Conservation (phyloP, 2,329 filamentous ascomycete species). For the Ophiostoma piceae region DNA sequence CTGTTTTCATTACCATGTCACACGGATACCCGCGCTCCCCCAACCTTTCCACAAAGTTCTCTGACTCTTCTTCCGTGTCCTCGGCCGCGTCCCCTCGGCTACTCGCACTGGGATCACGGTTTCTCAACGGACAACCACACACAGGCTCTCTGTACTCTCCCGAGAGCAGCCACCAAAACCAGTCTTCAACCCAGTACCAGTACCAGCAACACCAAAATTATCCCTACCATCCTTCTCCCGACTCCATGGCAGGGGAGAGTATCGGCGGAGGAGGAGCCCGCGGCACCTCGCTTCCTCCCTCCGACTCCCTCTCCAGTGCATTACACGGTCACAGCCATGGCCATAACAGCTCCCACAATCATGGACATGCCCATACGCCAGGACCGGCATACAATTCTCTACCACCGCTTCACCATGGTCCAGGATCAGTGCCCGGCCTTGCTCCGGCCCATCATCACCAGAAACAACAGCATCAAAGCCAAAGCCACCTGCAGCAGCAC, state of each 20-base stretch:
- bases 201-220: slow-evolving; percentile 18
- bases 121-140: slow-evolving; percentile 15
- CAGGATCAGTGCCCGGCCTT: no score
- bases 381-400: background rate
- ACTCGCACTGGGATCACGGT: slow-evolving; percentile 30
- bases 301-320: slow-evolving; percentile 52
- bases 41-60: slow-evolving; percentile 56
- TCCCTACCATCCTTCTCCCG: slow-evolving; percentile 16
- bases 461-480: background rate
- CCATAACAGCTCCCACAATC: background rate
- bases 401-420: background rate
- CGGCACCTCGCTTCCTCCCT: slow-evolving; percentile 57
- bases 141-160: slow-evolving; percentile 20
- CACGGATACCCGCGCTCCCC: slow-evolving; percentile 59
- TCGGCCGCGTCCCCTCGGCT: slow-evolving; percentile 56
- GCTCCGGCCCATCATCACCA: background rate
- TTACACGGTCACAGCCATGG: slow-evolving; percentile 37
- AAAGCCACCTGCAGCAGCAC: background rate
- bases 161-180: slow-evolving; percentile 26
- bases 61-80: slow-evolving; percentile 60
- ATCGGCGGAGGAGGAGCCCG: slow-evolving; percentile 4
- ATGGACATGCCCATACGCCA: background rate
- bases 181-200: slow-evolving; percentile 1
- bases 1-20: slow-evolving; percentile 40
- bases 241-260: slow-evolving; percentile 8